Base-by-base conservation (phyloP, 2,329 filamentous ascomycete species). In the Cladosporium sphaerospermum region DNA sequence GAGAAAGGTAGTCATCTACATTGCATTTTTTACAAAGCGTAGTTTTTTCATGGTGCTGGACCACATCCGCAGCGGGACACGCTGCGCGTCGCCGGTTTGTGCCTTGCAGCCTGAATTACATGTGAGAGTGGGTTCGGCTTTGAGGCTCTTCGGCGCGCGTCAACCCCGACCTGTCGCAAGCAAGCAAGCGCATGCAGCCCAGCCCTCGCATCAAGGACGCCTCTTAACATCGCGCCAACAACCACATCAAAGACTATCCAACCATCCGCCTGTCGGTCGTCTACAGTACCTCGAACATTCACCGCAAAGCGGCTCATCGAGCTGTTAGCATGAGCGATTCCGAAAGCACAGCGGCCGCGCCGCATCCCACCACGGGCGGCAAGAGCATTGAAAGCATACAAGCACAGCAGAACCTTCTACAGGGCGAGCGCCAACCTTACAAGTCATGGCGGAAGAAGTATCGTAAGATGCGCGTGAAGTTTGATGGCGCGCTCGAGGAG, bases 401-500 rank as follows among this genome's bases (percentile, higher is more conserved):
- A 18, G 43, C 50, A 46, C 53, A 36, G 40, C 53, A 50, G 43
- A 46, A 53, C 13, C 52, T 16, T 43, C 49, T 52, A 16, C 45
- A 46, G 13, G 50, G 55, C 18, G 56, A 62, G 45, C 57, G 57
- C 9, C 59, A 59, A 4, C 61, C 54, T 9, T 70, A 70, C 64
- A 69, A 69, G 54, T 69, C 67, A 57, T 70, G 66, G 65, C 67
- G 67, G 56, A 95, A 96, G 75, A 99, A 99, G 77, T 99, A 95
- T 71, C 86, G 87, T 64, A 95, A 95, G 78, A 88, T 93, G 83
- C 85, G 86, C 72, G 78, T 86, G 67, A 76, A 78, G 28, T 95
- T 93, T 66, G 87, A 93, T 62, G 78, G 83, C 47, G 83, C 82
- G 64, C 88, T 91, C 81, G 81, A 85, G 54, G 83, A 89, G 59